Base-by-base conservation (phyloP, 2,329 filamentous ascomycete species). In the Aspergillus uvarum region DNA sequence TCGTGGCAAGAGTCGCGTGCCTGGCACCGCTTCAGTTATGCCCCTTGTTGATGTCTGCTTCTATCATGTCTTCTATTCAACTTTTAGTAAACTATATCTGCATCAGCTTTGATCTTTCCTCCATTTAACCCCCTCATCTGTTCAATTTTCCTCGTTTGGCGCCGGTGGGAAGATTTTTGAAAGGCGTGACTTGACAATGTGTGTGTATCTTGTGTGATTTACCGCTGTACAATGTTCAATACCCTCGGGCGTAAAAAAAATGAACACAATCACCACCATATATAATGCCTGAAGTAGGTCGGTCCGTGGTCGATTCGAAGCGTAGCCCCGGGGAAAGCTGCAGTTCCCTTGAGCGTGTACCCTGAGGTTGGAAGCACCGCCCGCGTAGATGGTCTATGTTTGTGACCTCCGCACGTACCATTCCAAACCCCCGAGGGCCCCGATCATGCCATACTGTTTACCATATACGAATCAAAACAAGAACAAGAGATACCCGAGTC, bases 141-240 rank as follows among this genome's bases (percentile, higher is more conserved):
- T 24, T 56, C 26, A 51, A 22, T 54, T 55, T 52, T 57, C 51
- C 54, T 31, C 62, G 61, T 64, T 61, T 54, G 68, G 68, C 68
- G 68, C 65, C 63, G 68, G 64, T 68, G 65, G 67, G 58, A 68
- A 62, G 56, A 62, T 66, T 58, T 51, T 57, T 58, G 58, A 59
- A 61, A 63, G 65, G 59, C 63, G 66, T 67, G 63, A 26, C 26
- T 26, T 26, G 26, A 64, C 59, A 62, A 60, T 65, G 57, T 66
- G 62, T 64, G 64, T 61, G 47, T 60, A 47, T n/a, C 16, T 16
- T 42, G 38, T 60, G 54, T 60, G 19, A 64, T 63, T 64, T 61
- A 58, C 63, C 56, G 58, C 61, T 75, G 72, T 74, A 74, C 71
- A 73, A 72, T 73, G 68, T 67, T 74, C 65, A 70, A 73, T 73